phyloP scores from a whole-genome alignment of 1,139 yeast genomes.

The Scheffersomyces parashehatae region DNA sequence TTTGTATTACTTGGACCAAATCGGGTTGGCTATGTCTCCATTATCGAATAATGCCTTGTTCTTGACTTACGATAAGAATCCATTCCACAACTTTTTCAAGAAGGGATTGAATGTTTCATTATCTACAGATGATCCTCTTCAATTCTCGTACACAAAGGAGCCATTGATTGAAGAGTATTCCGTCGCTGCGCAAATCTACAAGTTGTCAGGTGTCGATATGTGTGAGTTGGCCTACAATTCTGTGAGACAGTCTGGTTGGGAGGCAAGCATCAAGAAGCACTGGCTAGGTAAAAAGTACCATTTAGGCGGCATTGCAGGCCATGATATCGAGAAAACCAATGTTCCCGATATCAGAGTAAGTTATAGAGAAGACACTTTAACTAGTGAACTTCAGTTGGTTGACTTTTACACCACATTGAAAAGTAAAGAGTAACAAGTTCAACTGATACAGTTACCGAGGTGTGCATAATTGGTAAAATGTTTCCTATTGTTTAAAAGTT shows the following conservation, averaged over 20 bases:
- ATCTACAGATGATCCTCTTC: constrained; percentile 74
- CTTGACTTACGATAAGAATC: constrained; percentile 91
- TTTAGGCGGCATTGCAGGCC: constrained; percentile 68
- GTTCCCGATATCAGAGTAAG: constrained; percentile 86
- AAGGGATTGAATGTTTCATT: constrained; percentile 92
- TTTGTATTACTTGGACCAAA: constrained; percentile 87
- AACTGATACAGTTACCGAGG: constrained; percentile 14
- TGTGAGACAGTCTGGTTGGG: constrained; percentile 92
- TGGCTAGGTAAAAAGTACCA: constrained; percentile 84
- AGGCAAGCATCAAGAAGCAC: constrained; percentile 75
- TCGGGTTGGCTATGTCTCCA: constrained; percentile 99
- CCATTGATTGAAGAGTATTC: constrained; percentile 98
- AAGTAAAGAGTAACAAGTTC: background rate
- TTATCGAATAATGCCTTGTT: constrained; percentile 94
- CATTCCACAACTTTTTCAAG: constrained; percentile 85
- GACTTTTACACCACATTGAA: constrained; percentile 50
- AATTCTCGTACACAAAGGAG: constrained; percentile 93
- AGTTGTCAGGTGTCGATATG: constrained; percentile 92
- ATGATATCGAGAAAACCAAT: constrained; percentile 89
- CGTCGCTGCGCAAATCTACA: constrained; percentile 96
- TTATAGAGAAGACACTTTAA: constrained; percentile 78
- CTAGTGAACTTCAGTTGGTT: constrained; percentile 74
- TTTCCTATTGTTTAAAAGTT: background rate
- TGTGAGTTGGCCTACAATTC: constrained; percentile 89
- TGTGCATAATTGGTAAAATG: constrained; percentile 7